phyloP scores from a whole-genome alignment of 192 early-diverging fungal species.

The Coemansia furcata region DNA sequence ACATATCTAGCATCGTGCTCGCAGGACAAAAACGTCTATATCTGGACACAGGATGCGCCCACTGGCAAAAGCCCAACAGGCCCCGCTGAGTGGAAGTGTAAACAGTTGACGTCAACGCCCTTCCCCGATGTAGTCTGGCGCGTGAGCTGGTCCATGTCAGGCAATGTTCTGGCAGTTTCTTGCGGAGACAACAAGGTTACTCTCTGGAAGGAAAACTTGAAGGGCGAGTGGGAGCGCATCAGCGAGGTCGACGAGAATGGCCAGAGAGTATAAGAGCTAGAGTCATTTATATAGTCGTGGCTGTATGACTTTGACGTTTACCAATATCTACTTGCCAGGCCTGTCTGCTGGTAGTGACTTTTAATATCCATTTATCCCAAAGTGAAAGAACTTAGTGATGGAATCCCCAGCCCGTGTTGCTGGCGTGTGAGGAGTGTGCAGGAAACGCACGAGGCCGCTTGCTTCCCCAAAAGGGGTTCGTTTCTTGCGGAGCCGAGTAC shows the following conservation, averaged over 20 bases:
- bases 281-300: background rate
- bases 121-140: conserved; percentile 98
- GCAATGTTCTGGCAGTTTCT: conserved; percentile 94
- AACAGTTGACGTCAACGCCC: conserved; percentile 65
- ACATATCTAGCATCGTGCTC: conserved; percentile 92
- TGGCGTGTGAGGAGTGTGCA: background rate
- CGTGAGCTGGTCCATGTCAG: conserved; percentile 94
- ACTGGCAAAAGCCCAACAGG: conserved; percentile 12
- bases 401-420: conserved; percentile 10
- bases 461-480: background rate
- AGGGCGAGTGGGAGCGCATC: conserved; percentile 87
- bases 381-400: background rate
- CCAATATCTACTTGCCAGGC: background rate
- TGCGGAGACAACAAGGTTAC: conserved; percentile 96
- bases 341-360: background rate
- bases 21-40: conserved; percentile 95
- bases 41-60: conserved; percentile 87
- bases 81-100: conserved; percentile 69
- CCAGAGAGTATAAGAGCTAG: conserved; percentile 21
- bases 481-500: background rate
- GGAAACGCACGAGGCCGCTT: conserved; percentile 5
- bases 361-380: background rate
- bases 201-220: conserved; percentile 93
- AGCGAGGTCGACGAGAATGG: conserved; percentile 64
- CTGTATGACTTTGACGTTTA: background rate